These are phyloP conservation scores for Ophidiomyces ophidiicola DNA, from an alignment of 2,329 filamentous ascomycete species.

Conservation along the genomic window DNA sequence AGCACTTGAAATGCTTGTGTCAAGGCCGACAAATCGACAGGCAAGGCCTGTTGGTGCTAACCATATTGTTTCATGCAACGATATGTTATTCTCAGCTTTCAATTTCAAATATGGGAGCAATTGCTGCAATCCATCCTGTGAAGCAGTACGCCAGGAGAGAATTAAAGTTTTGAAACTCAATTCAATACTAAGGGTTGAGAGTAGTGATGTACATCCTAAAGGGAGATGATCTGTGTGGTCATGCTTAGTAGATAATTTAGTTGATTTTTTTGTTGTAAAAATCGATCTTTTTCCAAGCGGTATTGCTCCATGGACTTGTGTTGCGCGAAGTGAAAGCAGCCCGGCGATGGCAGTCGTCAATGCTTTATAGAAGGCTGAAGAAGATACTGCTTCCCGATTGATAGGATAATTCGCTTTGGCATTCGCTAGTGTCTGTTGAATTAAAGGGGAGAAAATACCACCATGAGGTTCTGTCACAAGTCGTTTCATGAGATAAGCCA, in stretches of 20 bases:
- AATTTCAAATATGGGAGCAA: slow-evolving; percentile 19
- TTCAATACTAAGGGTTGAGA: slow-evolving; percentile 28
- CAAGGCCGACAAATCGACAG: slow-evolving; percentile 13
- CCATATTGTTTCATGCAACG: slow-evolving; percentile 26
- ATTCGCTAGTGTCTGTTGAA: slow-evolving; percentile 4
- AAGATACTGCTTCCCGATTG: slow-evolving; percentile 9
- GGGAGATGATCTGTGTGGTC: not conserved
- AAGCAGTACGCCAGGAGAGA: slow-evolving; percentile 26
- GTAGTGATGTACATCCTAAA: slow-evolving; percentile 19
- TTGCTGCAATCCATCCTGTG: slow-evolving; percentile 27
- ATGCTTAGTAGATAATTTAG: slow-evolving; percentile 6
- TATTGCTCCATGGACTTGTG: slow-evolving; percentile 26
- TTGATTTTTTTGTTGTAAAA: slow-evolving; percentile 26
- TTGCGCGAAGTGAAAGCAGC: slow-evolving; percentile 27
- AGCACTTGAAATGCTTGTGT: not conserved
- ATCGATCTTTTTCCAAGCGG: slow-evolving; percentile 32
- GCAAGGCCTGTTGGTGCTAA: slow-evolving; percentile 26
- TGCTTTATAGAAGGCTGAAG: slow-evolving; percentile 27
- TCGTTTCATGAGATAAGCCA: slow-evolving; percentile 10
- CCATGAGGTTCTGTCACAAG: slow-evolving; percentile 10
- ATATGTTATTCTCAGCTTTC: slow-evolving; percentile 15
- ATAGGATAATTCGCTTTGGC: slow-evolving; percentile 4
- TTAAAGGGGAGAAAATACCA: slow-evolving; percentile 2
- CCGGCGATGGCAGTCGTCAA: slow-evolving; percentile 32
- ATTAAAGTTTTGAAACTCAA: slow-evolving; percentile 27